Base-by-base conservation (phyloP, 129 eudicot genomes). In the Saussurea involucrata region DNA sequence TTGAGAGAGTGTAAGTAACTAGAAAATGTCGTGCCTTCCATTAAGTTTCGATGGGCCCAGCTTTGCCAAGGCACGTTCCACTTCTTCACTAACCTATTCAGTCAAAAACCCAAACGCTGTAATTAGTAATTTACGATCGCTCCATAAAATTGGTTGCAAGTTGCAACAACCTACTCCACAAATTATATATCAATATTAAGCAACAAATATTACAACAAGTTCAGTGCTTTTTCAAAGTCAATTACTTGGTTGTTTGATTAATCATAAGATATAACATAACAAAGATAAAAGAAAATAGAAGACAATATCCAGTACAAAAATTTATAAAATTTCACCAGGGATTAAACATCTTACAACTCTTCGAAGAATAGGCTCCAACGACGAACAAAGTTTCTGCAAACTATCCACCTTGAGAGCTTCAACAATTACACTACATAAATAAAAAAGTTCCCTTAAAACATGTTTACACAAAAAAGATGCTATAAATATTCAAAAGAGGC, bases 401-500 rank as follows among this genome's bases (percentile, higher is more conserved):
- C 99, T 95, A 82, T 95, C 97, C 83, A 92, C 90, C 83, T 95
- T 95, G 60, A 95, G 90, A 73, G 99, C 99, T 89, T 95, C 99
- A 65, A 95, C 92, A 87, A 95, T 95, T 42, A 95, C 99, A 90
- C 99, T 95, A 95, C 92, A 84, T 24, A 79, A 83, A 49, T 81
- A 73, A 40, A 75, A 13, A 29, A 7, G 24, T 13, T 22, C 33
- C 63, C 53, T 20, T 64, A 32, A 49, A 57, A 32, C 57, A 75
- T 17, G 29, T 58, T 24, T 10, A 31, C 24, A 73, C 4, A 78
- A 27, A 78, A 27, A 42, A 13, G 27, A 66, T 79, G 10, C 67
- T 12, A 46, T 22, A 40, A 20, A 40, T 27, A 57, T 46, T 63
- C 46, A 73, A 66, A 33, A 24, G 34, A 80, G 28, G 22, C 53